A percentile compares a stretch with the other conserved stretches of the same genome.
Evolutionary conservation across 2,329 filamentous ascomycete genomes (phyloP).

Genomic region (Teratosphaeriaceae sp.): DNA sequence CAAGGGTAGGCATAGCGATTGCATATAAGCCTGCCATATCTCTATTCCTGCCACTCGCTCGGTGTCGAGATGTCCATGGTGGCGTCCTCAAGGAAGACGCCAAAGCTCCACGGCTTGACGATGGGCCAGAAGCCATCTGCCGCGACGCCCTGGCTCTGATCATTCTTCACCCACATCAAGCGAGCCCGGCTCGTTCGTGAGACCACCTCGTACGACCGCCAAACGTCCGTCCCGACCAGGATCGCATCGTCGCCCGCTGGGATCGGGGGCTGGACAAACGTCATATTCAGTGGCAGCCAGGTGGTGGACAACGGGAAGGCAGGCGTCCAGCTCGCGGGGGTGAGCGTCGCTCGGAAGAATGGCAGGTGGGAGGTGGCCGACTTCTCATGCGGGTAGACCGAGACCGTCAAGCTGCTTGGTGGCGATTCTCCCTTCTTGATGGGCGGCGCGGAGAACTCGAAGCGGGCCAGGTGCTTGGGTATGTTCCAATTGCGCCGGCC

Average conservation of each 20-base stretch:
- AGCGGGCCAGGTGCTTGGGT: conserved; percentile 17
- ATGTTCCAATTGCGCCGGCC: conserved; percentile 16
- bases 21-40: too few species aligned
- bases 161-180: neutral
- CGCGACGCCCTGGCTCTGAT: neutral
- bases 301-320: conserved; percentile 10
- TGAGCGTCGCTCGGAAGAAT: conserved; percentile 15
- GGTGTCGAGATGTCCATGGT: neutral
- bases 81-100: conserved; percentile 4
- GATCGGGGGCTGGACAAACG: conserved; percentile 13
- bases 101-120: conserved; percentile 1
- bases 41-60: neutral
- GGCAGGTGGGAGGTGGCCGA: conserved; percentile 9
- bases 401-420: conserved; percentile 8
- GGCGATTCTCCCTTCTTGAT: conserved; percentile 6
- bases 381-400: conserved; percentile 15
- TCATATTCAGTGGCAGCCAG: conserved; percentile 12
- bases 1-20: too few species aligned
- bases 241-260: conserved; percentile 7
- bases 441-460: conserved; percentile 12
- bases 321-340: conserved; percentile 8
- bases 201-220: conserved; percentile 5
- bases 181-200: neutral
- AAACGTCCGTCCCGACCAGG: conserved; percentile 8
- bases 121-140: neutral